A percentile compares a stretch with the other conserved stretches of the same genome.
Conservation (phyloP, 352 stramenopile species). For the Globisporangium recalcitrans region DNA sequence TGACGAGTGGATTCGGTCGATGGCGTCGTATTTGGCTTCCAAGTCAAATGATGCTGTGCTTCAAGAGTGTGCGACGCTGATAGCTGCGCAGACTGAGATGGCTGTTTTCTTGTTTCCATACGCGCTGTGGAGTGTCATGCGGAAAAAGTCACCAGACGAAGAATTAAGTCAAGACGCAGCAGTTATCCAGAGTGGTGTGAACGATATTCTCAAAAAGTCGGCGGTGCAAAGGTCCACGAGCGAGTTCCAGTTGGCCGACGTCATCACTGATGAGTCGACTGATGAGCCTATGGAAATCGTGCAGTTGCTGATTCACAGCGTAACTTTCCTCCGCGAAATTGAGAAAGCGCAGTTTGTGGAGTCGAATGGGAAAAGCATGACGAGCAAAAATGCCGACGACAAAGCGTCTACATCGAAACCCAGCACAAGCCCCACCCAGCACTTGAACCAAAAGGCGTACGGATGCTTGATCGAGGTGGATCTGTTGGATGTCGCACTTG, state of each 20-base stretch:
- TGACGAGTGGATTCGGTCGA: slow-evolving; percentile 47
- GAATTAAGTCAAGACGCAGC: slow-evolving; percentile 14
- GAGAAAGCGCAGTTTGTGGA: slow-evolving; percentile 73
- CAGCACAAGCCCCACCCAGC: not conserved
- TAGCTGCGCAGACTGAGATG: slow-evolving; percentile 41
- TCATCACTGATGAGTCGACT: not conserved
- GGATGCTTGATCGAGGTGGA: slow-evolving; percentile 56
- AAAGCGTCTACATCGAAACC: not conserved
- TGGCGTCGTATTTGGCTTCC: slow-evolving; percentile 39
- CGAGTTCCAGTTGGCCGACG: not conserved
- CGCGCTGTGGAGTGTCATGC: slow-evolving; percentile 35
- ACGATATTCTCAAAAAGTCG: slow-evolving; percentile 25
- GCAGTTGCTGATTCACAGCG: slow-evolving; percentile 69
- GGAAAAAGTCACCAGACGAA: not conserved
- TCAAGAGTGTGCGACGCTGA: slow-evolving; percentile 37
- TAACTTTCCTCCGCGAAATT: slow-evolving; percentile 78
- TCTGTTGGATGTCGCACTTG: slow-evolving; percentile 55
- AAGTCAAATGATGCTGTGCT: slow-evolving; percentile 43
- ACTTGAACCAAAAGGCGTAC: slow-evolving; percentile 39
- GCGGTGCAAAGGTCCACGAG: not conserved
- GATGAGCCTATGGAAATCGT: slow-evolving; percentile 35
- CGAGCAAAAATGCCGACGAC: slow-evolving; percentile 9
- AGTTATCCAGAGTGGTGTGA: slow-evolving; percentile 39
- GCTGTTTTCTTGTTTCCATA: slow-evolving; percentile 79
- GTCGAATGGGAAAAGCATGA: slow-evolving; percentile 33